Evolutionary conservation across 306 rosid species (phyloP).

Genomic region (Acacia crassicarpa): DNA sequence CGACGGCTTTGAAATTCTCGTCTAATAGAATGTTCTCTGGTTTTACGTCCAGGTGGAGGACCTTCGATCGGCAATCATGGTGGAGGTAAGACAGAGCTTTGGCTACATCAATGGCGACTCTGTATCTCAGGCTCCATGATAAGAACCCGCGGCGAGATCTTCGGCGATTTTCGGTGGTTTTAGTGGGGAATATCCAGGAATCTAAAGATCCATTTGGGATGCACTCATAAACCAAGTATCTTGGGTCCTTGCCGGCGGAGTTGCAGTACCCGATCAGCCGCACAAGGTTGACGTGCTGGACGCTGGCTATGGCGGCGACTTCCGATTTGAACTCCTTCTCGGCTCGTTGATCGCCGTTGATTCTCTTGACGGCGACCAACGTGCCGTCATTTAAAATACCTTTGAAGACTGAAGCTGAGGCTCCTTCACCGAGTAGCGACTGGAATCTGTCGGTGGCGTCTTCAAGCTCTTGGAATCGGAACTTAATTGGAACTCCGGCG

Average conservation of each 20-base stretch:
- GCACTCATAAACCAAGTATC: slow-evolving; percentile 74
- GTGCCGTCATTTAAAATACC: slow-evolving; percentile 82
- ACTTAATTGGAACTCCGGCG: slow-evolving; percentile 84
- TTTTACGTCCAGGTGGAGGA: slow-evolving; percentile 86
- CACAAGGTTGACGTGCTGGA: slow-evolving; percentile 82
- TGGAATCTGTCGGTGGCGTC: slow-evolving; percentile 77
- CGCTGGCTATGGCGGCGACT: slow-evolving; percentile 88
- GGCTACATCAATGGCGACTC: slow-evolving; percentile 77
- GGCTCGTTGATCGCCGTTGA: slow-evolving; percentile 58
- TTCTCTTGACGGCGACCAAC: slow-evolving; percentile 74
- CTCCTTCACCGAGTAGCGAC: slow-evolving; percentile 67
- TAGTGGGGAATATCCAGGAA: slow-evolving; percentile 73
- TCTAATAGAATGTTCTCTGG: slow-evolving; percentile 90
- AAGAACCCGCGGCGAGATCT: slow-evolving; percentile 54
- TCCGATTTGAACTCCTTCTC: slow-evolving; percentile 83
- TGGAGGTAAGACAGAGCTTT: slow-evolving; percentile 77
- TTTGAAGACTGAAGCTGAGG: slow-evolving; percentile 78
- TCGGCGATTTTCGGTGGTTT: neutral
- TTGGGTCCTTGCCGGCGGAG: slow-evolving; percentile 49
- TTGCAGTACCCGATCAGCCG: slow-evolving; percentile 71
- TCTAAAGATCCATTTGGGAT: slow-evolving; percentile 81
- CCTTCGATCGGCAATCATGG: slow-evolving; percentile 75
- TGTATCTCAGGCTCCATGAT: slow-evolving; percentile 67
- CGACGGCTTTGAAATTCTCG: slow-evolving; percentile 60
- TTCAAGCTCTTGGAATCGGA: slow-evolving; percentile 69